These are phyloP conservation scores for Phenoliferia sp. DNA, from an alignment of 1,284 basidiomycete genomes.

Conservation along the genomic window DNA sequence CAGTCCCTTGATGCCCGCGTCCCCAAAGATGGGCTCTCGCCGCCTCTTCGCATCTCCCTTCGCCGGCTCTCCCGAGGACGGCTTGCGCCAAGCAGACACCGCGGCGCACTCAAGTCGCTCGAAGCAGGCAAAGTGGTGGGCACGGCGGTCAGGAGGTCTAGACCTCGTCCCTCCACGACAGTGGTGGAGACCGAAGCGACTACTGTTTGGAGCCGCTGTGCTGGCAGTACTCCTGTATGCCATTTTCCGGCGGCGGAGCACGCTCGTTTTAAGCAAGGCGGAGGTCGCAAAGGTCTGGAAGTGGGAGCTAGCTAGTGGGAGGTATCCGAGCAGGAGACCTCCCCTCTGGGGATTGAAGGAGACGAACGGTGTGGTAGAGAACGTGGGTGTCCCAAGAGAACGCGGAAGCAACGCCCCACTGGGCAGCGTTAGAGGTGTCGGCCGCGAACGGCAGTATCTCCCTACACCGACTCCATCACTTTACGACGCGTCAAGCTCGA, in stretches of 20 bases:
- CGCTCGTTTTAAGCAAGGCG: constrained; percentile 67
- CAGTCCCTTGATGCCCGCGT: background rate
- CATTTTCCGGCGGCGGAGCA: constrained; percentile 39
- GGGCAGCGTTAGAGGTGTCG: constrained; percentile 45
- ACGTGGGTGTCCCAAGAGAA: constrained; percentile 21
- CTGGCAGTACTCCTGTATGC: background rate
- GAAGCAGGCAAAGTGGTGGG: background rate
- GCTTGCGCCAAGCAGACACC: background rate
- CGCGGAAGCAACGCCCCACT: constrained; percentile 11
- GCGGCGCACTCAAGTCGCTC: too few species aligned
- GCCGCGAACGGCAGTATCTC: constrained; percentile 69
- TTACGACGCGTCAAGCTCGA: constrained; percentile 50
- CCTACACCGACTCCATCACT: constrained; percentile 53
- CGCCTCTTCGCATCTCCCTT: background rate
- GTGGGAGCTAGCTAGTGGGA: constrained; percentile 86
- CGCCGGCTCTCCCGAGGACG: background rate
- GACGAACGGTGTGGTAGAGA: constrained; percentile 18
- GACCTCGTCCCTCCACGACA: background rate
- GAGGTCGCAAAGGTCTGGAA: constrained; percentile 83
- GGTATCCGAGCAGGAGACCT: constrained; percentile 70
- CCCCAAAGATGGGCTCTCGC: background rate
- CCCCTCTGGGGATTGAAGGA: constrained; percentile 8
- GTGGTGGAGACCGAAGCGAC: background rate
- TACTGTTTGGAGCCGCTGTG: background rate
- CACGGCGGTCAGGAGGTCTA: background rate